Evolutionary conservation across 139 green algal genomes (phyloP).

Genomic region (Haematococcus sp.): DNA sequence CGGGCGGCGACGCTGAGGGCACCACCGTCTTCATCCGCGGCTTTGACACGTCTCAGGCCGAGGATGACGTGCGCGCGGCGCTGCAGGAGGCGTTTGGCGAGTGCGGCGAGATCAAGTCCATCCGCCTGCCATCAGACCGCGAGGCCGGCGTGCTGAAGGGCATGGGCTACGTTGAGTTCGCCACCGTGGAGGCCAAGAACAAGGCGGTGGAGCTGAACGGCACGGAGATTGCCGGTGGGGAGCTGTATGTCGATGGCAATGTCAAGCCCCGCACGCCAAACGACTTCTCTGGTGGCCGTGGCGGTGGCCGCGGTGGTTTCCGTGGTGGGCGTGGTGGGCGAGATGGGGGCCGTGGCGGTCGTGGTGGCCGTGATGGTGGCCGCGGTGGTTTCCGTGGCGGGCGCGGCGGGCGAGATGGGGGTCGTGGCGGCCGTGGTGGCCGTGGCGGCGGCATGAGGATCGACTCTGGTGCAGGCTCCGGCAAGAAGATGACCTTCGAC

Average conservation of each 20-base stretch:
- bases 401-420: constrained; percentile 1
- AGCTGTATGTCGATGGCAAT: constrained; percentile 62
- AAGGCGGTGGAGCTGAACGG: constrained; percentile 62
- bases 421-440: constrained; percentile 10
- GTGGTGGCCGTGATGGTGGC: constrained; percentile 19
- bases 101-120: constrained; percentile 58
- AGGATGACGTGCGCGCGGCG: constrained; percentile 63
- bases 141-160: constrained; percentile 68
- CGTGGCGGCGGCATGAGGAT: constrained; percentile 42
- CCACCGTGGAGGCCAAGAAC: constrained; percentile 44
- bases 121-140: constrained; percentile 67
- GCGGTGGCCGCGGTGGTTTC: constrained; percentile 12
- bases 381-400: constrained; percentile 17
- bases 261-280: constrained; percentile 29
- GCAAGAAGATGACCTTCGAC: constrained; percentile 68
- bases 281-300: constrained; percentile 20
- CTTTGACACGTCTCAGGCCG: constrained; percentile 63
- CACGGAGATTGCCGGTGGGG: constrained; percentile 46
- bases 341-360: constrained; percentile 16
- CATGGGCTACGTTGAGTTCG: constrained; percentile 76
- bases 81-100: constrained; percentile 62
- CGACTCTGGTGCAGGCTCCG: constrained; percentile 21
- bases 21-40: constrained; percentile 75
- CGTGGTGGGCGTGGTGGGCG: constrained; percentile 13
- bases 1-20: constrained; percentile 36